A percentile compares a stretch with the other conserved stretches of the same genome.
Conservation (phyloP, 495 filamentous ascomycete genomes). For the Daldinia caldariorum region DNA sequence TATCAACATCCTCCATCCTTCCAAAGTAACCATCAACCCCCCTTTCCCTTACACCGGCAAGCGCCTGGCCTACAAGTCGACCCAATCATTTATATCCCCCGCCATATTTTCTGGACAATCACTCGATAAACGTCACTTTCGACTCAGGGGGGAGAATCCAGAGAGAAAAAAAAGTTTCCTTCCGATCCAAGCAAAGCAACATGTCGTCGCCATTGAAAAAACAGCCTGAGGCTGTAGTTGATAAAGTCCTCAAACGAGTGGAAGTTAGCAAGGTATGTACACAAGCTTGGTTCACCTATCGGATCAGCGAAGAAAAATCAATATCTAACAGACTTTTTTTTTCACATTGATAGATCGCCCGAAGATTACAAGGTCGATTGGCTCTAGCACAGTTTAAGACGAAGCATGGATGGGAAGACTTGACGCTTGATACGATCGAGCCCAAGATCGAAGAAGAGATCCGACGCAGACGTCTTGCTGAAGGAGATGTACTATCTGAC, state of each 20-base stretch:
- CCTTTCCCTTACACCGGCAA: constrained; percentile 50
- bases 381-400: constrained; percentile 97
- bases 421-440: constrained; percentile 78
- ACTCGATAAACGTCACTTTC: constrained; percentile 40
- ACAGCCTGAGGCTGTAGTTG: constrained; percentile 72
- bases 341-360: constrained; percentile 74
- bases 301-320: constrained; percentile 7
- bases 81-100: constrained; percentile 46
- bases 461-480: constrained; percentile 69
- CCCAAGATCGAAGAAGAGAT: constrained; percentile 77
- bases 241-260: constrained; percentile 74
- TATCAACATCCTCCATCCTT: constrained; percentile 34
- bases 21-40: constrained; percentile 27
- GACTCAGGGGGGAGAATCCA: constrained; percentile 23
- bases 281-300: constrained; percentile 3
- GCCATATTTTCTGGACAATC: constrained; percentile 35
- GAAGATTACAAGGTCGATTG: constrained; percentile 88
- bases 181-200: constrained; percentile 46
- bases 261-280: constrained; percentile 84
- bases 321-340: constrained; percentile 23
- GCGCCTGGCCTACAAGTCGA: constrained; percentile 49
- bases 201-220: constrained; percentile 68
- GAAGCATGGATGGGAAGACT: constrained; percentile 85
- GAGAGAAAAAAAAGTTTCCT: constrained; percentile 24
- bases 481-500: constrained; percentile 76